phyloP scores from a whole-genome alignment of 2,329 filamentous ascomycete species.

The Xylariales sp. region DNA sequence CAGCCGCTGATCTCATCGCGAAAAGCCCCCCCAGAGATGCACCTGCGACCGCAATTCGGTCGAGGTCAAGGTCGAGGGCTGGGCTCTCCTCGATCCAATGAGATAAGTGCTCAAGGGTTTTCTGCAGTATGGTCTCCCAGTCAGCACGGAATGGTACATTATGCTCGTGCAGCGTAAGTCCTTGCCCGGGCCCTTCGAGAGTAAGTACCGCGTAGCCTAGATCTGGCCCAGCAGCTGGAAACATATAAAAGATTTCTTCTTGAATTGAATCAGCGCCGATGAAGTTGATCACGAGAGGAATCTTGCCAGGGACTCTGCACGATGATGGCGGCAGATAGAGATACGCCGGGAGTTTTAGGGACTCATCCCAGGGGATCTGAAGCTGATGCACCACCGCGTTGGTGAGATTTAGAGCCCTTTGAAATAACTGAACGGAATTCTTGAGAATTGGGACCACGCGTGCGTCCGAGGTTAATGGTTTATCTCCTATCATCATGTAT shows the following conservation, averaged over 20 bases:
- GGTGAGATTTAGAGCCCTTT: neutral
- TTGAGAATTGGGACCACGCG: neutral
- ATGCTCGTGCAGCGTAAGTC: conserved; percentile 50
- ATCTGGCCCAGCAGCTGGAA: conserved; percentile 41
- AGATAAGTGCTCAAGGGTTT: conserved; percentile 50
- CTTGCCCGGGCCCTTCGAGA: conserved; percentile 61
- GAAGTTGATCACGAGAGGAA: conserved; percentile 46
- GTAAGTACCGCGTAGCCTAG: conserved; percentile 58
- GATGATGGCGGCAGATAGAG: neutral
- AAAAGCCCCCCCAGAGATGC: conserved; percentile 59
- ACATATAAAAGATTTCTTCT: conserved; percentile 56
- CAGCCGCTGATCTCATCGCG: conserved; percentile 56
- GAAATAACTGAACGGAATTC: neutral
- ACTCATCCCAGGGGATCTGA: neutral
- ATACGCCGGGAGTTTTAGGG: neutral
- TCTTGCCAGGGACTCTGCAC: neutral
- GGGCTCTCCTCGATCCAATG: conserved; percentile 21
- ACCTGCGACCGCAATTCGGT: conserved; percentile 53
- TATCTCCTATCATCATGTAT: neutral
- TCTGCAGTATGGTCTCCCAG: conserved; percentile 52
- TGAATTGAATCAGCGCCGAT: conserved; percentile 53
- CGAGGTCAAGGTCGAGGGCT: conserved; percentile 46
- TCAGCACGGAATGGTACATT: conserved; percentile 51
- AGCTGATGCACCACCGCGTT: neutral
- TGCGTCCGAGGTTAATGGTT: neutral